Conservation (phyloP, 371 early-diverging fungal genomes). For the Mucor mucedo region DNA sequence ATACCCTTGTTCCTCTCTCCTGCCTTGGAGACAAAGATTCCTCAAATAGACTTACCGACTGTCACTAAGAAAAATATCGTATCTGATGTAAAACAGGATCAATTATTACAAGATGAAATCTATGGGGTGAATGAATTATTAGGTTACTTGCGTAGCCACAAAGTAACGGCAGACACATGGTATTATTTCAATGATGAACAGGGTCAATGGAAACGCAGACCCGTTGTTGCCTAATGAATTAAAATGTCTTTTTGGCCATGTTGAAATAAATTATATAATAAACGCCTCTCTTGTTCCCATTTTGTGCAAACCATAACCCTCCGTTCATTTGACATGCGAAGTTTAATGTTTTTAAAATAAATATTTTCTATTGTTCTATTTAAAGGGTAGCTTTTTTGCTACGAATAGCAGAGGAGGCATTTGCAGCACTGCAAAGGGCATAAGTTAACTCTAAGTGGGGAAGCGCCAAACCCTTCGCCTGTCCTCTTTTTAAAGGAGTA, state of each 20-base stretch:
- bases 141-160: constrained; percentile 34
- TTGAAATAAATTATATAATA: no score
- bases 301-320: no score
- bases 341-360: neutral
- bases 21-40: constrained; percentile 43
- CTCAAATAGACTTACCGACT: constrained; percentile 23
- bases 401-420: constrained; percentile 9
- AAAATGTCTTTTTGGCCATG: neutral
- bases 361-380: neutral
- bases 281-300: no score
- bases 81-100: constrained; percentile 41
- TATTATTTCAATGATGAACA: constrained; percentile 30
- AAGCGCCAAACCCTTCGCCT: constrained; percentile 46
- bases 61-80: constrained; percentile 14
- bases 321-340: no score
- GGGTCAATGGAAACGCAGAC: constrained; percentile 30
- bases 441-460: constrained; percentile 47
- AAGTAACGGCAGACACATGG: constrained; percentile 32
- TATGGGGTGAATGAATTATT: constrained; percentile 42
- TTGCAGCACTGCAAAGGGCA: constrained; percentile 23
- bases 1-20: constrained; percentile 61
- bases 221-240: neutral
- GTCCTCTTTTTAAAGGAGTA: constrained; percentile 63
- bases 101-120: constrained; percentile 38
- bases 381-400: neutral